Conservation (phyloP, 768 basidiomycete species). For the Lentinula lateritia region DNA sequence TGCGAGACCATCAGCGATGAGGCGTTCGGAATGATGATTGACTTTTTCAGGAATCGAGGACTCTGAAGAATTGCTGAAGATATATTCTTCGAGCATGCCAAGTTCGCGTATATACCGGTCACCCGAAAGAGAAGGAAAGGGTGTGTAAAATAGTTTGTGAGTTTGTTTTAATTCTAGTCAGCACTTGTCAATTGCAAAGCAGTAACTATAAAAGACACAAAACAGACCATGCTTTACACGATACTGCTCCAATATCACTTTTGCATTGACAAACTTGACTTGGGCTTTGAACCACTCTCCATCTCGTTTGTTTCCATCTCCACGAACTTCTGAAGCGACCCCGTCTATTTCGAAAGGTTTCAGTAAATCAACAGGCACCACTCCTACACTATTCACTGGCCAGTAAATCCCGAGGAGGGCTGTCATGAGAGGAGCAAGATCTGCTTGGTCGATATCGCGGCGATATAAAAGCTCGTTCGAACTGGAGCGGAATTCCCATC, state of each 20-base stretch:
- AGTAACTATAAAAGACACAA: background rate
- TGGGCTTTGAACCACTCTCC: background rate
- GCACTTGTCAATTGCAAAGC: background rate
- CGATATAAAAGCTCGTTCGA: constrained; percentile 21
- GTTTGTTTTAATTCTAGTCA: constrained; percentile 52
- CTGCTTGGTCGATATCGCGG: constrained; percentile 80
- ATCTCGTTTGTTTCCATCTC: background rate
- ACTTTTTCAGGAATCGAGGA: constrained; percentile 23
- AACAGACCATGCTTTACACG: constrained; percentile 65
- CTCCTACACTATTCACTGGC: constrained; percentile 81
- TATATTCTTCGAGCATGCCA: constrained; percentile 37
- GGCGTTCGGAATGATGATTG: constrained; percentile 38
- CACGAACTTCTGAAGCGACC: background rate
- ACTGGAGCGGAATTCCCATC: constrained; percentile 44
- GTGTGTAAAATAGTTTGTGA: constrained; percentile 57
- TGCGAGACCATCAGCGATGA: constrained; percentile 48
- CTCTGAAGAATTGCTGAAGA: constrained; percentile 37
- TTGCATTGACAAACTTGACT: background rate
- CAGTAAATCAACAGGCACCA: constrained; percentile 45
- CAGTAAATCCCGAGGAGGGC: constrained; percentile 65
- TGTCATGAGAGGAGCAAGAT: constrained; percentile 75
- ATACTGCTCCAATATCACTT: constrained; percentile 75
- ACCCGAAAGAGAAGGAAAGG: constrained; percentile 33
- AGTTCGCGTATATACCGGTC: constrained; percentile 30
- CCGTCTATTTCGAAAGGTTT: background rate